Evolutionary conservation across 2,329 filamentous ascomycete genomes (phyloP), one percentile per base, ranked within the genome.

Genomic region (Setomelanomma holmii): DNA sequence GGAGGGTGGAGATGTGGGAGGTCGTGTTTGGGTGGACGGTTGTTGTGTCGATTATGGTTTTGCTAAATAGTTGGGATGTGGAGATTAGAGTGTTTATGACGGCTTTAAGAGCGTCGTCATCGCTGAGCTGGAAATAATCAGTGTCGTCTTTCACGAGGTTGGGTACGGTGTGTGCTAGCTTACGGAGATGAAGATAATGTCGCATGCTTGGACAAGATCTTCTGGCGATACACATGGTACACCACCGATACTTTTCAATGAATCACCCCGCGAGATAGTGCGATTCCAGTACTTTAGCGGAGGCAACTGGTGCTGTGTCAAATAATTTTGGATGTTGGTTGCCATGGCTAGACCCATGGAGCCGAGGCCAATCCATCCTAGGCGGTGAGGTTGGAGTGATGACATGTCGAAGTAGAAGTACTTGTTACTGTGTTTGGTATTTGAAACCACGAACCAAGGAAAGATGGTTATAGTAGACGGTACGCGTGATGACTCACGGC

Each of bases 291-390:
- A 83, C 1, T 53, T 61, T 1, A 83, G 61, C 4, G 58, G 49
- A 0, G 72, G 56, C 0, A 60, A 44, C 1, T 34, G 22, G 5
- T 55, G 52, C 6, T 55, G 46, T 42, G 5, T 50, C 0, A 82
- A 53, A 43, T 82, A 66, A 21, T 69, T 76, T 35, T 83, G 81
- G 0, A 83, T 69, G 50, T 83, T 83, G 5, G 64, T 68, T 1
- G 80, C 78, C 81, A 84, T 84, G 17, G 64, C 67, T 5, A 72
- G 66, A 1, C 81, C 81, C 80, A 83, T 83, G 1, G 79, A 83
- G 1, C 81, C 80, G 0, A 83, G 74, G 4, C 81, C 81, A 10
- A 67, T 63, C 61, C 61, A 69, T 54, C 59, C 55, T 51, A 66
- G n/a, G 16, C 16, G 34, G 14, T 36, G 34, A 16, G 34, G 34